Evolutionary conservation across 2,329 filamentous ascomycete species (phyloP).

Genomic region (Zalaria obscura): DNA sequence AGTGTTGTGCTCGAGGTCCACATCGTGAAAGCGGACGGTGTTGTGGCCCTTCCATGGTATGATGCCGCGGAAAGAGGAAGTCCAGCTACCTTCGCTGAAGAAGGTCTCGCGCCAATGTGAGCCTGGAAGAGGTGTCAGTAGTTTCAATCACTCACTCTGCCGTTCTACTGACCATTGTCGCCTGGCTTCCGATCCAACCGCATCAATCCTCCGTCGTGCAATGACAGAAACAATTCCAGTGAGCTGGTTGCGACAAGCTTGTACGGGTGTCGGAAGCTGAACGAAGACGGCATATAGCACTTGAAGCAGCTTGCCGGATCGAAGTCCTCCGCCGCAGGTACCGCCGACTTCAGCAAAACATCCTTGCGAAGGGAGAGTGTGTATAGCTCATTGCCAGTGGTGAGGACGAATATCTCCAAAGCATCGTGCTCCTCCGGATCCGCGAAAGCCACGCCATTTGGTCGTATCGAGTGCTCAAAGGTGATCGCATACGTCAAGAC

Average conservation of each 20-base stretch:
- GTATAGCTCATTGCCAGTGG: slow-evolving; percentile 65
- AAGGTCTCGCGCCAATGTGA: slow-evolving; percentile 54
- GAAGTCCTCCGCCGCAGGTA: slow-evolving; percentile 50
- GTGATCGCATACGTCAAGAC: slow-evolving; percentile 62
- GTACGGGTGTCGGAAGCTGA: slow-evolving; percentile 68
- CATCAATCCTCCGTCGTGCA: slow-evolving; percentile 66
- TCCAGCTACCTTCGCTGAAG: slow-evolving; percentile 58
- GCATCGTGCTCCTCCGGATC: slow-evolving; percentile 67
- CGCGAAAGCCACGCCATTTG: slow-evolving; percentile 67
- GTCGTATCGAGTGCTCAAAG: slow-evolving; percentile 67
- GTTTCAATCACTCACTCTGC: background rate
- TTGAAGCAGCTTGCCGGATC: slow-evolving; percentile 67
- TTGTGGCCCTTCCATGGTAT: slow-evolving; percentile 52
- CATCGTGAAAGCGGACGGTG: slow-evolving; percentile 48
- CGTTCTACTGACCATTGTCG: slow-evolving; percentile 28
- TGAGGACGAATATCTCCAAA: slow-evolving; percentile 66
- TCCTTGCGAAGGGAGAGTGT: slow-evolving; percentile 72
- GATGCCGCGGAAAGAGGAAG: slow-evolving; percentile 48
- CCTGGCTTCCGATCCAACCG: slow-evolving; percentile 48
- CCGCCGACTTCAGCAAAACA: slow-evolving; percentile 50
- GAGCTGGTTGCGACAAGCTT: slow-evolving; percentile 61
- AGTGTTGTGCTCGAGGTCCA: slow-evolving; percentile 52
- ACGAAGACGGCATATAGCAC: slow-evolving; percentile 54
- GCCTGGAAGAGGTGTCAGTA: slow-evolving; percentile 8
- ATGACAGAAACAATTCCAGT: slow-evolving; percentile 62